Base-by-base conservation (phyloP, 1,139 yeast species). In the Taphrina sp. region DNA sequence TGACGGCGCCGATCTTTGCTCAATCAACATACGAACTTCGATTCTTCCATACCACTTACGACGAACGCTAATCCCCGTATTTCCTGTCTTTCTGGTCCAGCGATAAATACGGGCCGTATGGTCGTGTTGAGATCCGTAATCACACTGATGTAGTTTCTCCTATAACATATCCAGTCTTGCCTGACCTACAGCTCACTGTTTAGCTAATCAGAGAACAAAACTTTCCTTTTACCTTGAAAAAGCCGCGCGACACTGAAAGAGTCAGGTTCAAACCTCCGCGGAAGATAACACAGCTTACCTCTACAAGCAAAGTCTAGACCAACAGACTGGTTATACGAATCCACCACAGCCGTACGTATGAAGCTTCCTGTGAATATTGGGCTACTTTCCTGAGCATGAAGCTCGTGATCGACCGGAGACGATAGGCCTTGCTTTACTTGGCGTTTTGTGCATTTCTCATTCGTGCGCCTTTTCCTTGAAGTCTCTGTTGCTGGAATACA, bases 131-230 rank as follows among this genome's bases (percentile, higher is more conserved):
- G n/a, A n/a, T n/a, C n/a, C n/a, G 47, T 38, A 2, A 26, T n/a
- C 23, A 43, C 47, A 31, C 37, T 43, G 36, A 43, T 43, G 38
- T 43, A 43, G 47, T 43, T 43, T 22, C 47, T 16, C 14, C 47
- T 16, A 20, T 43, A 43, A 22, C 47, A 43, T 22, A 43, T 43
- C 47, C 47, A 43, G 29, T 43, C 47, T 31, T 43, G 23, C 29
- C 31, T 43, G 19, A 43, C 47, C 47, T 43, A 38, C 10, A 7
- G 31, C 7, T 26, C 12, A 12, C 12, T 26, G 31, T 12, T 7
- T 12, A 26, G 12, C 10, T 12, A 26, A 12, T 7, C 7, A 7
- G 31, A 12, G 10, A 7, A 26, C 10, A 26, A 12, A 26, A 26
- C 10, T 12, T 26, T 12, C 10, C 31, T 3, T 35, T 14, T 7